These are phyloP conservation scores for Mortierella sp. DNA, from an alignment of 371 early-diverging fungal genomes.

Conservation along the genomic window DNA sequence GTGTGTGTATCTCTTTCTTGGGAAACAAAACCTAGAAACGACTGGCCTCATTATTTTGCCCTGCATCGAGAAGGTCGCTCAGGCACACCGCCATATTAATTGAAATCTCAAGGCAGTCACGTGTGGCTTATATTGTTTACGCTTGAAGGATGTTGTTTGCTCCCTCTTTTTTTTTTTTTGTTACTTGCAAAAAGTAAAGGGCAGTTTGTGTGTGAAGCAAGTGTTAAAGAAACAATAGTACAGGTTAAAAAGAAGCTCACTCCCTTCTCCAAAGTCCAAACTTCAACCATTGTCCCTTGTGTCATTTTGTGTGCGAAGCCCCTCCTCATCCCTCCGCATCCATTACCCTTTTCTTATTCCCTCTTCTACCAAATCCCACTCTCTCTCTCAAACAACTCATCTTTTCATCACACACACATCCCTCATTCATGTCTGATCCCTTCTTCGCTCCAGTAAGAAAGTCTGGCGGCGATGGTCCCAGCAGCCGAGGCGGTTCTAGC, in stretches of 20 bases:
- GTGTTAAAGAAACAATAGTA: not conserved
- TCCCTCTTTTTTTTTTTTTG: conserved; percentile 12
- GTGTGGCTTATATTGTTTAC: conserved; percentile 27
- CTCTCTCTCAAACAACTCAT: not conserved
- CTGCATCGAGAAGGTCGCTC: not conserved
- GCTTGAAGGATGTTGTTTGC: not conserved
- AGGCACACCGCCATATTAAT: not conserved
- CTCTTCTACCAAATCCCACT: not conserved
- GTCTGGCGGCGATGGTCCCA: conserved; percentile 25
- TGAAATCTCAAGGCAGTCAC: not conserved
- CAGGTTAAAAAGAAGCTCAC: not conserved
- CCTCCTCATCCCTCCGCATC: not conserved
- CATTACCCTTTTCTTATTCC: not conserved
- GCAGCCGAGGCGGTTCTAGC: conserved; percentile 24
- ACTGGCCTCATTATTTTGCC: no score
- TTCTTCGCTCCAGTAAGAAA: conserved; percentile 57
- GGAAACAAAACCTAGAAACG: no score
- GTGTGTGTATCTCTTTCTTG: no score
- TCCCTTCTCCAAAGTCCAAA: not conserved
- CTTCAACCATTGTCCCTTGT: conserved; percentile 2
- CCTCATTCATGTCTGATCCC: conserved; percentile 48
- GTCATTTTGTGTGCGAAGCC: not conserved
- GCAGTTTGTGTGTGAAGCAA: not conserved
- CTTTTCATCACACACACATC: conserved; percentile 5
- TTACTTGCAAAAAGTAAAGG: not conserved